Evolutionary conservation across 805 yeast genomes (phyloP), one percentile per base, ranked within the genome.

Genomic region (Suhomyces sp.): DNA sequence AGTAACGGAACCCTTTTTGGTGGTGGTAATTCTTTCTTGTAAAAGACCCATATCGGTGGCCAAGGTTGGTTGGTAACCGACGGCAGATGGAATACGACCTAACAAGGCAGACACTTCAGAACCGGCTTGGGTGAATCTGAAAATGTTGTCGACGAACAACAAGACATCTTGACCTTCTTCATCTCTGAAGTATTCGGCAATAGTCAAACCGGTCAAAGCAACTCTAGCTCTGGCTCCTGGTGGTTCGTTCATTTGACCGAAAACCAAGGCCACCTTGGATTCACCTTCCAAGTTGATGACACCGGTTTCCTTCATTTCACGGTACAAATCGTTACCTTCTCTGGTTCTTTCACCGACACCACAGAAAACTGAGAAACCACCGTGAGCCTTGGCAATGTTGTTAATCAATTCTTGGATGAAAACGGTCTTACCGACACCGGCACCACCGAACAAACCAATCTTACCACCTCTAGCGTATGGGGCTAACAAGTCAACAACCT

Each of bases 341-440:
- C 99, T 94, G 84, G 99, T 93, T 84, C 99, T 89, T 85, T 94
- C 99, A 87, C 99, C 99, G 80, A 93, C 99, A 91, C 99, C 99
- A 71, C 97, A 88, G 88, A 93, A 93, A 66, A 93, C 98, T 55
- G 98, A 93, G 96, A 93, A 93, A 88, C 98, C 98, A 90, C 98
- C 99, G 80, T 93, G 98, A 72, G 99, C 98, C 86, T 93, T 94
- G 77, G 99, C 99, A 74, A 93, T 94, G 86, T 93, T 93, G 92
- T 94, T 93, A 80, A 93, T 93, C 83, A 93, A 86, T 84, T 93
- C 99, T 85, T 93, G 99, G 82, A 93, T 93, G 83, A 93, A 93
- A 62, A 93, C 99, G 79, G 99, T 93, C 82, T 93, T 93, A 83
- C 99, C 99, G 89, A 93, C 99, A 93, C 99, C 99, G 79, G 99